A percentile compares a stretch with the other conserved stretches of the same genome.
These are phyloP conservation scores for Skeletonema grethae DNA, from an alignment of 108 stramenopile species.

Conservation along the genomic window DNA sequence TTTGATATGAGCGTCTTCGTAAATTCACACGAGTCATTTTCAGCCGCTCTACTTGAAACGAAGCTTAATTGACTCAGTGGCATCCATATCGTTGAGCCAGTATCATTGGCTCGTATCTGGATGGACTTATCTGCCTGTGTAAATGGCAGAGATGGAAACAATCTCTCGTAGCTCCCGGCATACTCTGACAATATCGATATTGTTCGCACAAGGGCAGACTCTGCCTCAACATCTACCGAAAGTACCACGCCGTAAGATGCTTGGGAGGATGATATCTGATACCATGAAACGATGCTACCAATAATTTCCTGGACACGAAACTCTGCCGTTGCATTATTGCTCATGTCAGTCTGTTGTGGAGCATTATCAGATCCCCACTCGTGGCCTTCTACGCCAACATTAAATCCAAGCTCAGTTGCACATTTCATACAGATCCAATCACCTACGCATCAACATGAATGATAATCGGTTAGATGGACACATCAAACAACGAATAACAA, in stretches of 20 bases:
- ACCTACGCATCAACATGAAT: not conserved
- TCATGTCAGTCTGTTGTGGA: not conserved
- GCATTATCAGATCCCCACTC: slow-evolving; percentile 1
- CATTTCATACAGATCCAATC: not conserved
- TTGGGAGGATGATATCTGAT: not conserved
- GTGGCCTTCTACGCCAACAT: not conserved
- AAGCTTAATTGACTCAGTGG: slow-evolving; percentile 19
- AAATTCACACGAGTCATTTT: not conserved
- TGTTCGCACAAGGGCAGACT: slow-evolving; percentile 27
- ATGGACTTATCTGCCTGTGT: not conserved
- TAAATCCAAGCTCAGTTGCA: not conserved
- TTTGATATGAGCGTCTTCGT: not conserved
- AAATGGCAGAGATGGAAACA: not conserved
- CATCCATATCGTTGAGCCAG: slow-evolving; percentile 27
- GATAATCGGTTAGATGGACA: not conserved
- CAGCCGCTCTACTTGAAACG: slow-evolving; percentile 14
- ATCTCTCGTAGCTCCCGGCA: not conserved
- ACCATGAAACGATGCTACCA: slow-evolving; percentile 37
- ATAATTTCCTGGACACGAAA: slow-evolving; percentile 27
- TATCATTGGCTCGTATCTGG: slow-evolving; percentile 10
- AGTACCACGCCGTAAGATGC: slow-evolving; percentile 23
- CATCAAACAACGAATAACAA: not conserved
- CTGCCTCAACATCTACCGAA: slow-evolving; percentile 18
- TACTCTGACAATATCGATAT: slow-evolving; percentile 9
- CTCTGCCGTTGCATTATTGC: not conserved